Evolutionary conservation across 345 rosid genomes (phyloP).

Genomic region (Noccaea caerulescens): DNA sequence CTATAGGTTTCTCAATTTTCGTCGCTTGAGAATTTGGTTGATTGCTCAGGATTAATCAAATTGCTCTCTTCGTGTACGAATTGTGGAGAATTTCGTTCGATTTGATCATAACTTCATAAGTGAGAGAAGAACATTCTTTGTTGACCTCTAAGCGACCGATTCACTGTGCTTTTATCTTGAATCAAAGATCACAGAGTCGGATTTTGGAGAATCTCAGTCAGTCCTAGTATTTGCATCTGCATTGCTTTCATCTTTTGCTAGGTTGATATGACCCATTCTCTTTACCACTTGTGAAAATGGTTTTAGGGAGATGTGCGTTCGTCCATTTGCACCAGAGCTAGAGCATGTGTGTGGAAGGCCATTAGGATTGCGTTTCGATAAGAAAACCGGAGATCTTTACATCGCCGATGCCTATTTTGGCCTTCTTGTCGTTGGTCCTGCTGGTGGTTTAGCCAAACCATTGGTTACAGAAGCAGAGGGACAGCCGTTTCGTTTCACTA

Average conservation of each 20-base stretch:
- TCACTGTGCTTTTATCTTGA: background rate
- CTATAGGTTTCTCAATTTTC: background rate
- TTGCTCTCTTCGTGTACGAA: background rate
- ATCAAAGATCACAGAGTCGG: background rate
- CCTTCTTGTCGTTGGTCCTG: slow-evolving; percentile 62
- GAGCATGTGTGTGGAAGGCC: slow-evolving; percentile 88
- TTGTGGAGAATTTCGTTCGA: slow-evolving; percentile 8
- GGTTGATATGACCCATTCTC: background rate
- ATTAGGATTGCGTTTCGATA: slow-evolving; percentile 66
- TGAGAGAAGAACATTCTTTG: slow-evolving; percentile 3
- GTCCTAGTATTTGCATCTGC: background rate
- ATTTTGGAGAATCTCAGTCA: background rate
- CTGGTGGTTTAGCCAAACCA: slow-evolving; percentile 63
- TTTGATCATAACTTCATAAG: background rate
- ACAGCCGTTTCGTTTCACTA: slow-evolving; percentile 61
- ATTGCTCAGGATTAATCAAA: background rate
- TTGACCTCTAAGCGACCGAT: background rate
- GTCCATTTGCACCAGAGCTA: slow-evolving; percentile 61
- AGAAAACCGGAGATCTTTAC: slow-evolving; percentile 69
- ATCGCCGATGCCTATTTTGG: slow-evolving; percentile 85
- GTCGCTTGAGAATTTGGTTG: background rate
- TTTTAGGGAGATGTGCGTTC: slow-evolving; percentile 61
- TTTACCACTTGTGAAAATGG: slow-evolving; percentile 29
- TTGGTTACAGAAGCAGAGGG: slow-evolving; percentile 66
- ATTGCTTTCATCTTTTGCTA: background rate